These are phyloP conservation scores for Lecanicillium sp. DNA, from an alignment of 2,329 filamentous ascomycete genomes.

Conservation along the genomic window DNA sequence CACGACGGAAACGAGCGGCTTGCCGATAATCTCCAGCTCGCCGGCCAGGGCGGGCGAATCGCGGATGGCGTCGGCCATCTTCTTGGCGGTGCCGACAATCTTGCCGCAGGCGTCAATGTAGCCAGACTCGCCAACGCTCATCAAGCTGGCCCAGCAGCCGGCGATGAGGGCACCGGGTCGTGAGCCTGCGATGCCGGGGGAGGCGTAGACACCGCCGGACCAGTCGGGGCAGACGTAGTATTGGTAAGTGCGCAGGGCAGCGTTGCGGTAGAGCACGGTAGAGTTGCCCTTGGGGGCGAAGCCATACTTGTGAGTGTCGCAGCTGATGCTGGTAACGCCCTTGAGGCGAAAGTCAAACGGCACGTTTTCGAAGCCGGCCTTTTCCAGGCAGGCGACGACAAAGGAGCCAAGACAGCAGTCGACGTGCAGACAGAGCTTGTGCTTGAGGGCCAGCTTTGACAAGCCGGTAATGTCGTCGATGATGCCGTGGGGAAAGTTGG, in stretches of 20 bases:
- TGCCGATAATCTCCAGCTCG: conserved; percentile 73
- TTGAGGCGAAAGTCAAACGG: conserved; percentile 90
- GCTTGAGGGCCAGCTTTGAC: conserved; percentile 71
- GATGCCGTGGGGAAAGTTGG: conserved; percentile 97
- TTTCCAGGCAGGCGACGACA: conserved; percentile 82
- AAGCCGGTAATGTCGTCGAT: conserved; percentile 88
- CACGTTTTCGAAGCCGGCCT: conserved; percentile 83
- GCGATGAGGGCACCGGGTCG: conserved; percentile 91
- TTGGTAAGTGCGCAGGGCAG: conserved; percentile 73
- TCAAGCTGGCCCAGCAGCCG: conserved; percentile 88
- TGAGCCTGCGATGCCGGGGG: conserved; percentile 83
- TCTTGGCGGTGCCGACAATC: conserved; percentile 82
- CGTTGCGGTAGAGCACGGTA: conserved; percentile 80
- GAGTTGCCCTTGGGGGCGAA: conserved; percentile 98
- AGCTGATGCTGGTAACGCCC: conserved; percentile 90
- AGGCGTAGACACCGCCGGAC: conserved; percentile 93
- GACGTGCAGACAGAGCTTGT: conserved; percentile 82
- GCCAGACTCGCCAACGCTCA: conserved; percentile 78
- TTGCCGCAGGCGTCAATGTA: conserved; percentile 81
- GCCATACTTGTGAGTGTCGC: conserved; percentile 98
- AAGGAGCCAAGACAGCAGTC: conserved; percentile 98
- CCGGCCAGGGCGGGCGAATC: conserved; percentile 58
- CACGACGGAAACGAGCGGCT: conserved; percentile 82
- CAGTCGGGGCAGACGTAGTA: conserved; percentile 96
- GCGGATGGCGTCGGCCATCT: conserved; percentile 67